Evolutionary conservation across 768 basidiomycete species (phyloP).

Genomic region (Mycena rebaudengoi): DNA sequence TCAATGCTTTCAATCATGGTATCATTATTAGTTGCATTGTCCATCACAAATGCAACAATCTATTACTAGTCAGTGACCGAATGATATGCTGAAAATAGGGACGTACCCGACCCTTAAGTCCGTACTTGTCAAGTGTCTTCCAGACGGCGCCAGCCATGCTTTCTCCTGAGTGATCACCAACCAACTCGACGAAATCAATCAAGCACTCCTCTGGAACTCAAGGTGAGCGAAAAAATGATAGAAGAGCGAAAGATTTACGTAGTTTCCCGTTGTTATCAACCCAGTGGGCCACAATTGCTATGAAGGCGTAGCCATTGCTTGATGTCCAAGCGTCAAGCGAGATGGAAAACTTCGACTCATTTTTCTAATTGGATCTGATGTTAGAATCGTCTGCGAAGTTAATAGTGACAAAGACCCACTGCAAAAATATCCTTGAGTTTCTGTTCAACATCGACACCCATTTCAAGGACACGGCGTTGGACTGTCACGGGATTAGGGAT

Average conservation of each 20-base stretch:
- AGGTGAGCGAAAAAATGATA: not conserved
- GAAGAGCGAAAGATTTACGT: slow-evolving; percentile 14
- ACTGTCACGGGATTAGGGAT: slow-evolving; percentile 18
- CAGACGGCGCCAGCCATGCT: slow-evolving; percentile 45
- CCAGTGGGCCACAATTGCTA: slow-evolving; percentile 35
- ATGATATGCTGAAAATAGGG: not conserved
- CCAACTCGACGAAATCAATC: slow-evolving; percentile 45
- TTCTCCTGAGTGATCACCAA: slow-evolving; percentile 41
- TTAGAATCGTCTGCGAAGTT: too few relatives aligned
- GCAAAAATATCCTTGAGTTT: slow-evolving; percentile 21
- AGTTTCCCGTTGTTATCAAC: slow-evolving; percentile 30
- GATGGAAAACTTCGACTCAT: slow-evolving; percentile 25
- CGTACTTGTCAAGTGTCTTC: slow-evolving; percentile 36
- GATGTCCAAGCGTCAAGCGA: slow-evolving; percentile 38
- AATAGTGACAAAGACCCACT: slow-evolving; percentile 10
- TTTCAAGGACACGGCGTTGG: slow-evolving; percentile 21
- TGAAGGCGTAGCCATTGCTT: slow-evolving; percentile 34
- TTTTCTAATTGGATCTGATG: slow-evolving; percentile 15
- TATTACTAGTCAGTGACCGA: slow-evolving; percentile 9
- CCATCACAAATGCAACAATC: slow-evolving; percentile 41
- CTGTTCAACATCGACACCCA: slow-evolving; percentile 19
- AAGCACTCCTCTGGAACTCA: slow-evolving; percentile 39
- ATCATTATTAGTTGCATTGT: too few relatives aligned
- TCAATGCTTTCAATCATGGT: slow-evolving; percentile 36
- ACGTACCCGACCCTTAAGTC: slow-evolving; percentile 28